Percentiles rank a stretch among this genome's conserved stretches.
phyloP scores from a whole-genome alignment of 2,329 filamentous ascomycete species.

The Xylogone sp. region DNA sequence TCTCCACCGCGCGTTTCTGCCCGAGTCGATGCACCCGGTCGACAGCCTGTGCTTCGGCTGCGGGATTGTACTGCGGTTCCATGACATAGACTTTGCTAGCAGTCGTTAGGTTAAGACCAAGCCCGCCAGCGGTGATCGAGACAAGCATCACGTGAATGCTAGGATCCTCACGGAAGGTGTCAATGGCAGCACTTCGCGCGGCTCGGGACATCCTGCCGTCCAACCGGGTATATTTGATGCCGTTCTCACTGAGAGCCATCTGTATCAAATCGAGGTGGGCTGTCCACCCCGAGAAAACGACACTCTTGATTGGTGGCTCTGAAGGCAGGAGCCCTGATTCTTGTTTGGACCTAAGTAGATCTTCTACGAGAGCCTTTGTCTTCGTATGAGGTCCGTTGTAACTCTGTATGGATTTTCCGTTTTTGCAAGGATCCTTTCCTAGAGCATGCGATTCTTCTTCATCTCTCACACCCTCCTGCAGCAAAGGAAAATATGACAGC shows the following conservation, averaged over 20 bases:
- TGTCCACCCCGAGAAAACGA: slow-evolving; percentile 96
- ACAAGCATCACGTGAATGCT: slow-evolving; percentile 78
- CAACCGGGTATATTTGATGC: slow-evolving; percentile 72
- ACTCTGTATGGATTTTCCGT: slow-evolving; percentile 56
- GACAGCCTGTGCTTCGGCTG: slow-evolving; percentile 88
- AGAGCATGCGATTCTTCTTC: slow-evolving; percentile 24
- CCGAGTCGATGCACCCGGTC: slow-evolving; percentile 90
- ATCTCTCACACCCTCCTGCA: slow-evolving; percentile 34
- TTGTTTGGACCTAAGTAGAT: slow-evolving; percentile 61
- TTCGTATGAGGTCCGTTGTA: slow-evolving; percentile 92
- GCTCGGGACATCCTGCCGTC: slow-evolving; percentile 83
- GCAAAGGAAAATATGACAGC: slow-evolving; percentile 65
- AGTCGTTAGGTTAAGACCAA: slow-evolving; percentile 85
- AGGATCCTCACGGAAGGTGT: slow-evolving; percentile 70
- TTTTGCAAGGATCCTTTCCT: slow-evolving; percentile 34
- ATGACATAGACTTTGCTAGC: slow-evolving; percentile 91
- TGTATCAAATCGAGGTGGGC: slow-evolving; percentile 90
- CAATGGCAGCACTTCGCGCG: slow-evolving; percentile 71
- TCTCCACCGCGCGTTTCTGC: slow-evolving; percentile 84
- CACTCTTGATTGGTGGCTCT: slow-evolving; percentile 76
- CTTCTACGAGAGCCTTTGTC: slow-evolving; percentile 75
- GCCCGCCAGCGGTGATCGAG: slow-evolving; percentile 86
- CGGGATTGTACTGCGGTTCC: slow-evolving; percentile 97
- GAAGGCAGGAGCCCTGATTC: slow-evolving; percentile 55
- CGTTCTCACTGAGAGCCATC: slow-evolving; percentile 65